These are phyloP conservation scores for Teunomyces kruisii DNA, from an alignment of 805 yeast species.

Conservation along the genomic window DNA sequence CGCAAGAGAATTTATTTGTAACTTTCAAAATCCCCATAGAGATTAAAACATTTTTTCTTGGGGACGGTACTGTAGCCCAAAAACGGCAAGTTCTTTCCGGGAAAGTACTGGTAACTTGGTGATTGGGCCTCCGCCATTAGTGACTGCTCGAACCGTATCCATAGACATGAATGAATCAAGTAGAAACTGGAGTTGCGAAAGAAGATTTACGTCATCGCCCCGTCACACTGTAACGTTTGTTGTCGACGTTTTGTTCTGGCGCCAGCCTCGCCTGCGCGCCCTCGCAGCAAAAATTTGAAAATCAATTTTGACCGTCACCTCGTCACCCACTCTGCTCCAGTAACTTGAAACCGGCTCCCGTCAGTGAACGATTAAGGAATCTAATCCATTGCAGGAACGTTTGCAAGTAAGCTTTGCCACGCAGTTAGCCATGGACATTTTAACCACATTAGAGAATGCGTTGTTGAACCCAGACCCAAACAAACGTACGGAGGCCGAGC, in stretches of 20 bases:
- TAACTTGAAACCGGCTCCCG: background rate
- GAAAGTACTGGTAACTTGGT: too few relatives aligned
- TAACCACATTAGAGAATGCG: conserved; percentile 74
- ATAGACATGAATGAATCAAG: too few relatives aligned
- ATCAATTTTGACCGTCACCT: conserved; percentile 2
- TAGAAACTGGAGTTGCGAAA: too few relatives aligned
- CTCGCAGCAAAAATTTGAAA: conserved; percentile 2
- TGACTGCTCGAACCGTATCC: too few relatives aligned
- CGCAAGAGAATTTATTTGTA: background rate
- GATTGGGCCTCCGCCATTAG: too few relatives aligned
- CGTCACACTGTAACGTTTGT: too few relatives aligned
- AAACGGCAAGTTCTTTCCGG: too few relatives aligned
- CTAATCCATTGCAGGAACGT: background rate
- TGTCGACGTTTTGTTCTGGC: too few relatives aligned
- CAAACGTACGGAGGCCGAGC: conserved; percentile 75
- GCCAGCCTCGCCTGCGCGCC: background rate
- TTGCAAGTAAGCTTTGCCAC: background rate
- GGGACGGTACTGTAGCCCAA: background rate
- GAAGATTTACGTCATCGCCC: too few relatives aligned
- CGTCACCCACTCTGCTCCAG: background rate
- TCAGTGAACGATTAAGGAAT: background rate
- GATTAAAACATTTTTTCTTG: background rate
- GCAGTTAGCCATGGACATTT: conserved; percentile 52
- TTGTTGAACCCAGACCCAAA: conserved; percentile 65
- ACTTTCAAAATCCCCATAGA: background rate